phyloP scores from a whole-genome alignment of 192 early-diverging fungal species.

The Rhizoclosmatium sp. region DNA sequence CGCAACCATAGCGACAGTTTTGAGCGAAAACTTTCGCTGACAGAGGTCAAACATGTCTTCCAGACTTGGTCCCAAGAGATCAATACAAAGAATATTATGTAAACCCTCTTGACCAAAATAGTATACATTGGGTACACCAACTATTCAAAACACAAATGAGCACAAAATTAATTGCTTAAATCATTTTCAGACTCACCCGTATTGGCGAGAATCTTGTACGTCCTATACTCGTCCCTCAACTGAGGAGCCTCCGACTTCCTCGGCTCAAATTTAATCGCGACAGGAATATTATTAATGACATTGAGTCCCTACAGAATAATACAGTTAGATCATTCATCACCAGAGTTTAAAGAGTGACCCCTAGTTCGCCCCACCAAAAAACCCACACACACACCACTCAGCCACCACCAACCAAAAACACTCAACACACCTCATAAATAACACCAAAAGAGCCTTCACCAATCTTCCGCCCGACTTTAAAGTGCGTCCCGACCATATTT shows the following conservation, averaged over 20 bases:
- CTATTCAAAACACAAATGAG: constrained; percentile 36
- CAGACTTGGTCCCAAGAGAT: constrained; percentile 91
- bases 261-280: constrained; percentile 98
- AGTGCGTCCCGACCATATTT: constrained; percentile 95
- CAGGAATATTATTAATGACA: constrained; percentile 87
- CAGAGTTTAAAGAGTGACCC: background rate
- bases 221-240: constrained; percentile 93
- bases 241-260: constrained; percentile 97
- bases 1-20: constrained; percentile 94
- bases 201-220: constrained; percentile 91
- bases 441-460: constrained; percentile 98
- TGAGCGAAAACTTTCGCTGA: constrained; percentile 84
- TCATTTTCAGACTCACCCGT: constrained; percentile 36
- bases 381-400: background rate
- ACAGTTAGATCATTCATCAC: background rate
- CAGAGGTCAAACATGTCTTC: constrained; percentile 98
- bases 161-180: background rate
- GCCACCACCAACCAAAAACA: background rate
- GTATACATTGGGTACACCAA: constrained; percentile 88
- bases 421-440: constrained; percentile 90
- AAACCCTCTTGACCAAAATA: constrained; percentile 98
- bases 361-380: background rate
- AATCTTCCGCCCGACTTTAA: constrained; percentile 93
- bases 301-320: constrained; percentile 64
- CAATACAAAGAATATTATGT: constrained; percentile 93